Conservation (phyloP, 2,329 filamentous ascomycete species). For the Xylaria arbuscula region DNA sequence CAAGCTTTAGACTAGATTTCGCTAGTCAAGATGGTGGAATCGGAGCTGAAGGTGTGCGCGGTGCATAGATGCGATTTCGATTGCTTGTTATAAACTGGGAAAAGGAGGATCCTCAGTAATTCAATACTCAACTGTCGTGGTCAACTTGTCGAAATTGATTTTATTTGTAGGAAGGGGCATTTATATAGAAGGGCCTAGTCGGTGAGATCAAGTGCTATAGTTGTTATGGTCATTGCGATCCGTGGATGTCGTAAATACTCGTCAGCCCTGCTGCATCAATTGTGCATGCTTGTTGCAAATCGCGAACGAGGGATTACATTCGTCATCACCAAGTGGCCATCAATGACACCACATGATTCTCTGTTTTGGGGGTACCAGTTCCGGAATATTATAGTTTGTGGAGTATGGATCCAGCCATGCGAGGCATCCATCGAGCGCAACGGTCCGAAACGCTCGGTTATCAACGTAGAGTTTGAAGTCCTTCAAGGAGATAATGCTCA, state of each 20-base stretch:
- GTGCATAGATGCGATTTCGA: neutral
- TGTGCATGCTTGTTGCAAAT: constrained; percentile 11
- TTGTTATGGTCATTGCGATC: constrained; percentile 31
- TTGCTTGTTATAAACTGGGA: neutral
- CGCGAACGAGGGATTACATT: constrained; percentile 12
- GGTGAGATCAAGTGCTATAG: constrained; percentile 15
- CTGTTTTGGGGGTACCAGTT: constrained; percentile 5
- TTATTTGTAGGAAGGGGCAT: constrained; percentile 6
- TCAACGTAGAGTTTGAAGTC: neutral
- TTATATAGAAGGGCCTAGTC: constrained; percentile 21
- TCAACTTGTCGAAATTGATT: constrained; percentile 2
- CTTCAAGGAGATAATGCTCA: constrained; percentile 2
- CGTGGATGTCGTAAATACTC: constrained; percentile 33
- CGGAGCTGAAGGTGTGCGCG: neutral
- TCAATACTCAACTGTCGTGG: neutral
- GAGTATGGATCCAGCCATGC: constrained; percentile 6
- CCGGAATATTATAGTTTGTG: constrained; percentile 5
- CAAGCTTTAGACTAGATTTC: constrained; percentile 26
- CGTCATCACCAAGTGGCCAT: constrained; percentile 14
- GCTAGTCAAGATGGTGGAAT: constrained; percentile 21
- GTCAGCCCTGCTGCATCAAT: constrained; percentile 21
- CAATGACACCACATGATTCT: constrained; percentile 13
- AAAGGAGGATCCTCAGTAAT: neutral
- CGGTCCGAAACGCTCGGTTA: neutral
- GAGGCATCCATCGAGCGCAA: neutral